Base-by-base conservation (phyloP, 1,284 basidiomycete genomes). In the Coriolopsis trogii region DNA sequence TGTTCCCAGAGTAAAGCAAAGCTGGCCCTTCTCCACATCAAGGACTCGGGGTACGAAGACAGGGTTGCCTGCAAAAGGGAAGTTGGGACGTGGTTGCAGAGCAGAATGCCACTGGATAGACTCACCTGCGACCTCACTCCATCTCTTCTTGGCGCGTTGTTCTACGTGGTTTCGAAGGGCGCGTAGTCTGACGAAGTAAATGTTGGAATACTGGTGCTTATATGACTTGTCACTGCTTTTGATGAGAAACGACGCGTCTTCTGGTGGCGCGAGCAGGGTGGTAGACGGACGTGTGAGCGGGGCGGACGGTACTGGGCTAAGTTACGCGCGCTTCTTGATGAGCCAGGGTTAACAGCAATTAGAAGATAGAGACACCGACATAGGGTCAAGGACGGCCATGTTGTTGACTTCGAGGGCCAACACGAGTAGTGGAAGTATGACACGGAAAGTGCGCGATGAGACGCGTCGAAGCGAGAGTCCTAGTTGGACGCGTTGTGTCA, bases 1-100 rank as follows among this genome's bases (percentile, higher is more conserved):
- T 0, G 96, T 99, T 2, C 96, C 96, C 51, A 97, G 78, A 55
- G 99, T 83, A 70, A 90, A 98, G 70, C 93, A 97, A 45, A 96
- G 73, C 60, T 91, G 78, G 0, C 88, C 88, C 62, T 92, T 91
- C 43, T 86, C 76, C 3, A 99, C 86, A 51, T 99, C 95, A 4
- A 99, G 82, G 6, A 98, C 91, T 29, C 95, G 81, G 15, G 88
- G 83, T 20, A 97, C 82, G 31, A 91, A 80, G 7, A 81, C 72
- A 0, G 95, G 92, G 28, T 82, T 79, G 7, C 85, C 91, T 91
- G 57, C 21, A 10, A 26, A 26, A 15, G 2, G n/a, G 28, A 12
- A 36, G 20, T 5, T 38, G 12, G 21, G 8, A 30, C 36, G 25
- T 38, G 25, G 46, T 31, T 36, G 30, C 24, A 21, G 18, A 28